Conservation (phyloP, 306 rosid genomes). For the Dalbergia oliveri region DNA sequence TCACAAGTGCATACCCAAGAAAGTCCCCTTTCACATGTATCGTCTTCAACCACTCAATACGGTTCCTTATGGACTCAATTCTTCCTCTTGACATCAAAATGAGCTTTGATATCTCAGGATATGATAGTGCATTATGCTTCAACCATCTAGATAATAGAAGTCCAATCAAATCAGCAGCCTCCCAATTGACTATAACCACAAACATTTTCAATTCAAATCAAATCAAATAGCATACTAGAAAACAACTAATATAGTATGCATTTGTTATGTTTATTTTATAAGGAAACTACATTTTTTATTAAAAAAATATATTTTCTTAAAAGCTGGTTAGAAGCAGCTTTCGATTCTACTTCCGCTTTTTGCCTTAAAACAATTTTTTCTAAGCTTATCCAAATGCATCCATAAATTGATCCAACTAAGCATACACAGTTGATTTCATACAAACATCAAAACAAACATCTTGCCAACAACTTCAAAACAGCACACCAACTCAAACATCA, state of each 20-base stretch:
- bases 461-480: slow-evolving; percentile 17
- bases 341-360: too few species aligned
- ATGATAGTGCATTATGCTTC: slow-evolving; percentile 86
- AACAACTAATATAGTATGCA: background rate
- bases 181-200: slow-evolving; percentile 11
- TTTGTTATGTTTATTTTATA: too few species aligned
- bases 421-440: slow-evolving; percentile 8
- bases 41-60: slow-evolving; percentile 77
- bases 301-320: too few species aligned
- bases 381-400: too few species aligned
- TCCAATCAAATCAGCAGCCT: slow-evolving; percentile 39
- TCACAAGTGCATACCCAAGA: slow-evolving; percentile 70
- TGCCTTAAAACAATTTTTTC: too few species aligned
- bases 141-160: slow-evolving; percentile 73
- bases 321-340: too few species aligned
- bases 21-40: slow-evolving; percentile 75
- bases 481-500: background rate
- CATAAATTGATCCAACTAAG: background rate
- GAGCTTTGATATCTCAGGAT: slow-evolving; percentile 89
- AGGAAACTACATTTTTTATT: too few species aligned
- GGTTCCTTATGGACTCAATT: slow-evolving; percentile 64
- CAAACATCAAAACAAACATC: slow-evolving; percentile 49
- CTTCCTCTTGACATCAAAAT: slow-evolving; percentile 82
- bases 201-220: slow-evolving; percentile 5
- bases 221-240: slow-evolving; percentile 16